phyloP scores from a whole-genome alignment of 345 rosid genomes.

The Sisymbrium irio region DNA sequence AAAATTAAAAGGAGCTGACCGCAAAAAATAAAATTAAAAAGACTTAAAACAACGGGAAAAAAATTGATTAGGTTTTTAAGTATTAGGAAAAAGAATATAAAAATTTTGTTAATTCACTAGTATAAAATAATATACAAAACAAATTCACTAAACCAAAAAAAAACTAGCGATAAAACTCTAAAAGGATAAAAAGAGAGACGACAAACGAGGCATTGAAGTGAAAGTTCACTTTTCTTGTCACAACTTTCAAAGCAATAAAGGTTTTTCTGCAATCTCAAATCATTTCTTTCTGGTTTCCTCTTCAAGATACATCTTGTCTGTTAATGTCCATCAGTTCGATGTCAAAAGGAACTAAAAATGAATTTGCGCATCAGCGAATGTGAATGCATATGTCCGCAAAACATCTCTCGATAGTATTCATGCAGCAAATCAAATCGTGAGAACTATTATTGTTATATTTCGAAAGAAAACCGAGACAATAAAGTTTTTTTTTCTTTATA shows the following conservation, averaged over 20 bases:
- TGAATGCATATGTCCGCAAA: background rate
- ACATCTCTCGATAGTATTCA: background rate
- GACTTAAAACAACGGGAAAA: no score
- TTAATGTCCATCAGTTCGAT: background rate
- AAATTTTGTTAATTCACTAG: no score
- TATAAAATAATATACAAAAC: no score
- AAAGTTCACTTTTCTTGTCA: background rate
- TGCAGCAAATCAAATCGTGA: background rate
- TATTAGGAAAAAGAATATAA: no score
- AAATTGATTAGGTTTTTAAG: no score
- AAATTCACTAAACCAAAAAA: no score
- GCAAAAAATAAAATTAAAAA: no score
- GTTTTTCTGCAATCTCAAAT: background rate
- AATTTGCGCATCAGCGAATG: background rate
- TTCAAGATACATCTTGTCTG: background rate
- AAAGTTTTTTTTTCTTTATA: background rate
- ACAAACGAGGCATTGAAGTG: background rate
- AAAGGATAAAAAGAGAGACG: background rate
- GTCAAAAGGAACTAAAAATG: background rate
- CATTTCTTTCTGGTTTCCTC: background rate
- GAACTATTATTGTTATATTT: background rate
- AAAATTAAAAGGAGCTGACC: no score
- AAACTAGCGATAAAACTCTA: background rate
- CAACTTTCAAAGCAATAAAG: background rate
- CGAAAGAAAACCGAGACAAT: background rate